Base-by-base conservation (phyloP, 2,329 filamentous ascomycete genomes). In the Chaetomium sp. region DNA sequence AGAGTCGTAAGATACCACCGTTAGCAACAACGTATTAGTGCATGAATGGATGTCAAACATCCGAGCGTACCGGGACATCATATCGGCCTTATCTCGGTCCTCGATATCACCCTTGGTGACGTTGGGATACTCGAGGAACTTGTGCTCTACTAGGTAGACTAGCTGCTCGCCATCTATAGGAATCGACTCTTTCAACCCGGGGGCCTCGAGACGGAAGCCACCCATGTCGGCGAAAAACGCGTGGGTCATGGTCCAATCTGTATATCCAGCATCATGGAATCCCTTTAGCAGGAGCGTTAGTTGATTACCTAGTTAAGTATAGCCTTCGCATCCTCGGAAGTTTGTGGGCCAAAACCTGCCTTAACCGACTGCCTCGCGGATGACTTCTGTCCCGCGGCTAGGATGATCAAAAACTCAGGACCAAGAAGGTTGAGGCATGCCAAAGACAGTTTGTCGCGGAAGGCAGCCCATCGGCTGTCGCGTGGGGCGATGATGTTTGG, bases 51-150 rank as follows among this genome's bases (percentile, higher is more conserved):
- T 27, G 19, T 27, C 3, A 27, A 27, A 27, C 12, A n/a, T 11
- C 43, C 35, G 53, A 34, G 52, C 56, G n/a, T 34, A 67, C 62
- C 61, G 64, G 36, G 63, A 63, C 1, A 72, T 52, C 1, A 38
- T 59, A 49, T 72, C 70, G 1, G 61, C 50, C 14, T 67, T 66
- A 53, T 66, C 71, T 37, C 66, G 64, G 12, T 68, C 68, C 0
- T 59, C 49, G 33, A 71, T 69, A 0, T 65, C 61, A 32, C 61
- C 50, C 27, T 61, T 50, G 0, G 49, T 54, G 6, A 71, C 49
- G 1, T 52, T 52, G 0, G 68, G 67, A 46, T 65, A 68, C 0
- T 68, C 65, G 27, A 71, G 52, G 40, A 69, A 65, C 2, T 59
- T 56, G 9, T 70, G 48, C 11, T 62, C 61, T 11, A 59, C 43